These are phyloP conservation scores for Debaryomyces nepalensis DNA, from an alignment of 1,139 yeast species.

Conservation along the genomic window DNA sequence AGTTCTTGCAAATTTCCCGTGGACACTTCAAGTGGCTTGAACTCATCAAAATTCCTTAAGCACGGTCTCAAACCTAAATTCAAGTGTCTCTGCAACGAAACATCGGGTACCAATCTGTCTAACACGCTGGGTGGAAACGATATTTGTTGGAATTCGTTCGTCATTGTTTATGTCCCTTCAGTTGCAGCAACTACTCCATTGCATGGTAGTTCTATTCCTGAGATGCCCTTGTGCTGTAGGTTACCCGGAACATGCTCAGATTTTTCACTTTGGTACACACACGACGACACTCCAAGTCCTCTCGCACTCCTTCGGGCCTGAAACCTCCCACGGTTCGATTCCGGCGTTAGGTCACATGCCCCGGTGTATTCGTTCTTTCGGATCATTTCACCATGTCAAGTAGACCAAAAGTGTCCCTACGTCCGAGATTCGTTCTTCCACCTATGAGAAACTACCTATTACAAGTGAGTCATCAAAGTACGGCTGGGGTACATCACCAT, in stretches of 20 bases:
- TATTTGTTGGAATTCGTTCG: constrained; percentile 39
- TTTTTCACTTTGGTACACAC: not conserved
- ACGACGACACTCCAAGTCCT: too few species aligned
- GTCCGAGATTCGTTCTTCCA: not conserved
- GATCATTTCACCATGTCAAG: too few species aligned
- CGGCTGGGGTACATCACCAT: not conserved
- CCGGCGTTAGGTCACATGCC: too few species aligned
- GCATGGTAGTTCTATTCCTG: not conserved
- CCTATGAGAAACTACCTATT: not conserved
- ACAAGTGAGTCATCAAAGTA: not conserved
- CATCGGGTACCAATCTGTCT: constrained; percentile 84
- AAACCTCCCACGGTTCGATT: too few species aligned
- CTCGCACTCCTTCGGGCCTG: too few species aligned
- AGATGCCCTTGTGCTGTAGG: not conserved
- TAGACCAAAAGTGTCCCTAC: not conserved
- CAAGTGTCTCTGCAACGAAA: constrained; percentile 79
- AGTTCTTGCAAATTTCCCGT: constrained; percentile 26
- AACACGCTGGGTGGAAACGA: constrained; percentile 81
- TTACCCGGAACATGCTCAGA: not conserved
- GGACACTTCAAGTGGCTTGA: constrained; percentile 57
- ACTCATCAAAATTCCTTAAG: constrained; percentile 71
- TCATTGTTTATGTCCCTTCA: constrained; percentile 13
- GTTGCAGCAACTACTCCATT: not conserved
- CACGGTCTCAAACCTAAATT: constrained; percentile 76
- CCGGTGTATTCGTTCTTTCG: too few species aligned